A percentile compares a stretch with the other conserved stretches of the same genome.
phyloP scores from a whole-genome alignment of 2,329 filamentous ascomycete genomes.

The Paraphoma chrysanthemicola region DNA sequence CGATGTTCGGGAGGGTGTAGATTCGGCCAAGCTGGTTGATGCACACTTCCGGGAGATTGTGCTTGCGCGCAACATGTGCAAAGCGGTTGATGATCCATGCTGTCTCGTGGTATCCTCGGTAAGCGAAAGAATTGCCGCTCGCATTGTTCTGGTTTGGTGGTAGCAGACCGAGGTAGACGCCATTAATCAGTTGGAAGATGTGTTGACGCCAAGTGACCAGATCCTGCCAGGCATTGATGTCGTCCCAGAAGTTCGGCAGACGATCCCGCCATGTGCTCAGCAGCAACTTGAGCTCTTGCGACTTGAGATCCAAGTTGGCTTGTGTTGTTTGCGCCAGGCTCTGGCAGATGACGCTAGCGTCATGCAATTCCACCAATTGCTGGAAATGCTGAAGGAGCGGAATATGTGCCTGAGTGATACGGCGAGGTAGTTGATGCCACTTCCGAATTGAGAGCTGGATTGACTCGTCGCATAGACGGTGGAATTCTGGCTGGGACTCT shows the following conservation, averaged over 20 bases:
- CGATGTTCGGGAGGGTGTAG: conserved; percentile 98
- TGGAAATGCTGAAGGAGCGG: conserved; percentile 97
- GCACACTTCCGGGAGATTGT: conserved; percentile 95
- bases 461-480: conserved; percentile 90
- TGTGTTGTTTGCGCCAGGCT: conserved; percentile 86
- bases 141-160: conserved; percentile 78
- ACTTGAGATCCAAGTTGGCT: conserved; percentile 89
- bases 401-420: conserved; percentile 93
- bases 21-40: conserved; percentile 97
- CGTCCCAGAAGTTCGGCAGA: conserved; percentile 97
- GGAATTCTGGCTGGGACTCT: conserved; percentile 81
- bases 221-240: conserved; percentile 99
- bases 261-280: conserved; percentile 95
- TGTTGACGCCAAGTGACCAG: conserved; percentile 99
- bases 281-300: conserved; percentile 91
- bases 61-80: conserved; percentile 95
- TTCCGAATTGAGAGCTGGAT: conserved; percentile 97
- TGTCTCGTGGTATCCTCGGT: conserved; percentile 96
- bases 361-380: conserved; percentile 94
- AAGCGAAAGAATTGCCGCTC: conserved; percentile 91
- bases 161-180: conserved; percentile 85
- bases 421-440: conserved; percentile 96
- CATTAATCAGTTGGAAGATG: conserved; percentile 97
- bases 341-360: conserved; percentile 94
- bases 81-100: conserved; percentile 99